These are phyloP conservation scores for Aspergillus glaucus DNA, from an alignment of 2,329 filamentous ascomycete genomes.

Conservation along the genomic window DNA sequence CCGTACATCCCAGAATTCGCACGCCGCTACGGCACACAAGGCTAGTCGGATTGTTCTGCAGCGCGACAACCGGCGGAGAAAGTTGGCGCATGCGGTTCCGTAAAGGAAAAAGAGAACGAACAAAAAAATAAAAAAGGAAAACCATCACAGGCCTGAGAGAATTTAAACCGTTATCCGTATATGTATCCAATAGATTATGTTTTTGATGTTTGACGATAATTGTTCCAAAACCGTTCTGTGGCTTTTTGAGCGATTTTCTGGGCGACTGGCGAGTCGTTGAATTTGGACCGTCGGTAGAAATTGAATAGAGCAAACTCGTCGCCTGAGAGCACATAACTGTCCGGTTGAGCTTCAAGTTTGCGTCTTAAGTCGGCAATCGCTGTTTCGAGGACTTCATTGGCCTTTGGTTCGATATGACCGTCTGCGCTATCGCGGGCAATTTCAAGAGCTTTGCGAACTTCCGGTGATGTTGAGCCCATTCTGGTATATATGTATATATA, in stretches of 20 bases:
- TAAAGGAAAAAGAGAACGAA: background rate
- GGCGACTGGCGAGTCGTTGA: conserved; percentile 40
- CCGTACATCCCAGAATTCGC: too few species aligned
- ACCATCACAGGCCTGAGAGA: background rate
- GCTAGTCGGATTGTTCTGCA: background rate
- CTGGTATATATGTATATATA: background rate
- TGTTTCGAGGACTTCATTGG: conserved; percentile 60
- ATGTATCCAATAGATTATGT: conserved; percentile 10
- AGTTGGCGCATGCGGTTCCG: background rate
- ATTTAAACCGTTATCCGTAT: too few species aligned
- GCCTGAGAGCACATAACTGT: conserved; percentile 64
- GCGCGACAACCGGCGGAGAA: background rate
- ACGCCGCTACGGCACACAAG: background rate
- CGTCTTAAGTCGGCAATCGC: conserved; percentile 61
- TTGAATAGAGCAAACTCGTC: conserved; percentile 86
- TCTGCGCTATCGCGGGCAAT: conserved; percentile 68
- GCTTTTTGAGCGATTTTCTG: conserved; percentile 42
- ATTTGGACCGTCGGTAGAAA: conserved; percentile 63
- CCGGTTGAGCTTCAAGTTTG: conserved; percentile 58
- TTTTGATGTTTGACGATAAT: conserved; percentile 21
- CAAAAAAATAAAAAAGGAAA: background rate
- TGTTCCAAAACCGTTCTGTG: conserved; percentile 54
- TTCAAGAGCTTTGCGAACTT: conserved; percentile 63
- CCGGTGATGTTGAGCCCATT: background rate
- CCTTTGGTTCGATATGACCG: conserved; percentile 55